Conservation (phyloP, 768 basidiomycete genomes). For the Xerocomus spinulosus region DNA sequence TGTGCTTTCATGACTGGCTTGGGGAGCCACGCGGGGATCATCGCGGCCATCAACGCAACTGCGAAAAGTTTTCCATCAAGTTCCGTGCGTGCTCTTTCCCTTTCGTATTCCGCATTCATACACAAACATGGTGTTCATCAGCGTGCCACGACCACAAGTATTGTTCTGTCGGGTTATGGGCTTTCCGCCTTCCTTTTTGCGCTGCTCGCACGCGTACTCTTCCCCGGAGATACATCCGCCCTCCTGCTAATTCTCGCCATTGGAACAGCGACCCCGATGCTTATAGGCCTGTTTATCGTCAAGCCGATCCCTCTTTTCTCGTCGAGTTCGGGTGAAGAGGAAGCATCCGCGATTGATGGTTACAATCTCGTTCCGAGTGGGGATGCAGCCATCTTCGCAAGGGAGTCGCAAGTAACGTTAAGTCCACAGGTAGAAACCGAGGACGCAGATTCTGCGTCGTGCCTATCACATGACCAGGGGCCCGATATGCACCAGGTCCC, state of each 20-base stretch:
- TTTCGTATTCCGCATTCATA: neutral
- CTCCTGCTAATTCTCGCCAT: slow-evolving; percentile 72
- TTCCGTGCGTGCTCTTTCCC: slow-evolving; percentile 41
- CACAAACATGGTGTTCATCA: slow-evolving; percentile 22
- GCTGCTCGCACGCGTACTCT: slow-evolving; percentile 62
- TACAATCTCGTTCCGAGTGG: slow-evolving; percentile 18
- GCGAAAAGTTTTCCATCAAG: slow-evolving; percentile 79
- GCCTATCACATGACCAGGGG: slow-evolving; percentile 21
- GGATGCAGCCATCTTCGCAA: slow-evolving; percentile 21
- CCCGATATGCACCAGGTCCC: too few species aligned
- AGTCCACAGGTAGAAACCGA: slow-evolving; percentile 10
- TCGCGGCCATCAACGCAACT: slow-evolving; percentile 68
- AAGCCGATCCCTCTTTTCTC: slow-evolving; percentile 58
- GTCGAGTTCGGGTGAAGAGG: slow-evolving; percentile 14
- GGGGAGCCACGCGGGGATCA: slow-evolving; percentile 70
- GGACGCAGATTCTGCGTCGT: slow-evolving; percentile 18
- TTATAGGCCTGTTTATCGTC: slow-evolving; percentile 68
- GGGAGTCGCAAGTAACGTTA: slow-evolving; percentile 15
- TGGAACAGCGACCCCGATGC: slow-evolving; percentile 76
- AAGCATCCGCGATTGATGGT: slow-evolving; percentile 10
- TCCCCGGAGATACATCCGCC: slow-evolving; percentile 72
- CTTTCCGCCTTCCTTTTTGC: slow-evolving; percentile 91
- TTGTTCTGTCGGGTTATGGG: slow-evolving; percentile 87
- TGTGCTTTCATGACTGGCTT: slow-evolving; percentile 72
- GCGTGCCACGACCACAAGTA: slow-evolving; percentile 71